phyloP scores from a whole-genome alignment of 352 stramenopile species.

The Phytophthora sp. region DNA sequence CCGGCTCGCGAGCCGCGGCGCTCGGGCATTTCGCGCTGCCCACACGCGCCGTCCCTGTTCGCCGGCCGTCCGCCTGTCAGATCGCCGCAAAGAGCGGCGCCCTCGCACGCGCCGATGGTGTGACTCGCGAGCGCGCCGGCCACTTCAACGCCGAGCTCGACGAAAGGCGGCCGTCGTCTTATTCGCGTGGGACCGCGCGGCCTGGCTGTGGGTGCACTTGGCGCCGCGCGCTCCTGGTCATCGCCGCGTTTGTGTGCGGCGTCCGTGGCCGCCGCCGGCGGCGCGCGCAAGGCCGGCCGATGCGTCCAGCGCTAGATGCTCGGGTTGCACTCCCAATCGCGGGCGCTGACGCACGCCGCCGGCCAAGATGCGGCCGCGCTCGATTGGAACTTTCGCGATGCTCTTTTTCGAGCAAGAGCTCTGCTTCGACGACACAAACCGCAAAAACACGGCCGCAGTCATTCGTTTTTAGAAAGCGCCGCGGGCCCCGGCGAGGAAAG shows the following conservation, averaged over 20 bases:
- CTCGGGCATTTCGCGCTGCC: too few species aligned
- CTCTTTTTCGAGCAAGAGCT: slow-evolving; percentile 28
- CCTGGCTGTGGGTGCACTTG: slow-evolving; percentile 11
- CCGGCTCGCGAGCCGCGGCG: too few species aligned
- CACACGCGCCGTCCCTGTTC: too few species aligned
- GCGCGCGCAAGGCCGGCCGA: not conserved
- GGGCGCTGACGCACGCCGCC: slow-evolving; percentile 23
- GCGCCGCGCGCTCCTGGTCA: not conserved
- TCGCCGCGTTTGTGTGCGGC: slow-evolving; percentile 6
- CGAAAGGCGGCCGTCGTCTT: slow-evolving; percentile 18
- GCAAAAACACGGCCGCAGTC: slow-evolving; percentile 19
- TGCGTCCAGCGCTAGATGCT: slow-evolving; percentile 20
- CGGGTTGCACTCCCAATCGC: slow-evolving; percentile 30
- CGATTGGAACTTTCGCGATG: slow-evolving; percentile 13
- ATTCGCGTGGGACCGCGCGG: slow-evolving; percentile 29
- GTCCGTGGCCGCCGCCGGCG: not conserved
- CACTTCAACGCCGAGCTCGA: slow-evolving; percentile 16
- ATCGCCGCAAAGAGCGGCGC: slow-evolving; percentile 11
- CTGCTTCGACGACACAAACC: slow-evolving; percentile 22
- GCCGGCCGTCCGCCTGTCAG: too few species aligned
- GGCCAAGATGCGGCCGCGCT: slow-evolving; percentile 5
- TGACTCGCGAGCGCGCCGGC: slow-evolving; percentile 8
- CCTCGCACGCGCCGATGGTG: not conserved
- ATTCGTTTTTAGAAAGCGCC: slow-evolving; percentile 27
- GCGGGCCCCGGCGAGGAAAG: too few species aligned